phyloP scores from a whole-genome alignment of 257 asterid species.

The Rauvolfia tetraphylla region DNA sequence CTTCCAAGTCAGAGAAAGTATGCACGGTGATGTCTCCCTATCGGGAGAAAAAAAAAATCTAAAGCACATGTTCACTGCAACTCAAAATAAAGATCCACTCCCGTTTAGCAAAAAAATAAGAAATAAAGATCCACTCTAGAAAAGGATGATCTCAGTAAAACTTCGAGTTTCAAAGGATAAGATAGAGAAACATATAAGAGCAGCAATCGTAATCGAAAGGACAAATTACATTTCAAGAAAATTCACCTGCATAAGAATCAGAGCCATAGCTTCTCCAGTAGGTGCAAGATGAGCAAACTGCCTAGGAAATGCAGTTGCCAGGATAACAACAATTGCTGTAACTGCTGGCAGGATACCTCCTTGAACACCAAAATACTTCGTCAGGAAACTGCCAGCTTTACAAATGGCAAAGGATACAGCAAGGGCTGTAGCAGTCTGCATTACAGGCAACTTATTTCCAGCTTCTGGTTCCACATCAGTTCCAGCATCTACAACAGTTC shows the following conservation, averaged over 20 bases:
- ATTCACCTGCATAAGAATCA: constrained; percentile 83
- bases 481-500: constrained; percentile 35
- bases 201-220: background rate
- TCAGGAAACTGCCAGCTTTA: constrained; percentile 46
- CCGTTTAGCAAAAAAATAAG: no score
- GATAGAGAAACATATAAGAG: background rate
- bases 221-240: background rate
- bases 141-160: background rate
- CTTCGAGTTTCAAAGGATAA: background rate
- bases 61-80: background rate
- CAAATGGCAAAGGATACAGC: constrained; percentile 77
- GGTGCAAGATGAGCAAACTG: constrained; percentile 83
- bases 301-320: constrained; percentile 70
- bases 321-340: constrained; percentile 70
- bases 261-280: constrained; percentile 90
- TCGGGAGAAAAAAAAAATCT: background rate
- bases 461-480: constrained; percentile 35
- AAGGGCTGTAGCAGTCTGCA: constrained; percentile 68
- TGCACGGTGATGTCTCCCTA: background rate
- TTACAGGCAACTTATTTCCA: constrained; percentile 58
- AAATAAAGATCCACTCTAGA: background rate
- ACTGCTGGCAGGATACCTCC: constrained; percentile 85
- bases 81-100: background rate
- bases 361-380: constrained; percentile 60
- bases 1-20: background rate